Percentiles rank a stretch among this genome's conserved stretches.
These are phyloP conservation scores for Candida pseudoglaebosa DNA, from an alignment of 805 yeast species.

Conservation along the genomic window DNA sequence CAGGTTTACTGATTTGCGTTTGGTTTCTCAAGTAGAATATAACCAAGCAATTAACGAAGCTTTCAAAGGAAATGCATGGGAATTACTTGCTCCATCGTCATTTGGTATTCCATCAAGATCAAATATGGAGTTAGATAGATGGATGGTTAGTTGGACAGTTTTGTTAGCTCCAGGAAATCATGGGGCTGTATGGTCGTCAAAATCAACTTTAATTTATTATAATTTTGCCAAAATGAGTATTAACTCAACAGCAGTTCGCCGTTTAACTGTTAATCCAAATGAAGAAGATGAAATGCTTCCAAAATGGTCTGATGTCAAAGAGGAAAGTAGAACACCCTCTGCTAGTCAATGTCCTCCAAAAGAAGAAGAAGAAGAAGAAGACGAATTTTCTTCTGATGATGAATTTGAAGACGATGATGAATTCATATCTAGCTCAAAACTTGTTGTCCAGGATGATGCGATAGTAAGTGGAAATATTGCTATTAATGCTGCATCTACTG, in stretches of 20 bases:
- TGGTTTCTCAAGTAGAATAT: constrained; percentile 65
- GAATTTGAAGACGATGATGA: constrained; percentile 27
- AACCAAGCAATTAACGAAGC: constrained; percentile 60
- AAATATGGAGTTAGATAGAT: constrained; percentile 63
- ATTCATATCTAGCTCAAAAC: constrained; percentile 29
- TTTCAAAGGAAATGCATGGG: constrained; percentile 59
- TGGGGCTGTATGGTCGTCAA: constrained; percentile 59
- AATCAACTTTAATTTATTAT: constrained; percentile 65
- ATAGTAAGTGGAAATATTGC: constrained; percentile 48
- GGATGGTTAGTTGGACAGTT: constrained; percentile 83
- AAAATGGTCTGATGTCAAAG: constrained; percentile 22
- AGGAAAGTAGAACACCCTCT: constrained; percentile 3
- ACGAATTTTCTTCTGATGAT: constrained; percentile 16
- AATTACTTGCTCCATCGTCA: constrained; percentile 51
- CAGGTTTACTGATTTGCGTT: constrained; percentile 46
- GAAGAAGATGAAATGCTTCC: constrained; percentile 28
- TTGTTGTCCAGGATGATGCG: constrained; percentile 29
- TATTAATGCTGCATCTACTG: constrained; percentile 58
- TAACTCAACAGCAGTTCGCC: constrained; percentile 49
- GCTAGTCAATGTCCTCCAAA: not conserved
- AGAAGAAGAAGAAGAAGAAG: constrained; percentile 3
- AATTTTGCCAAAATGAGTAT: constrained; percentile 75
- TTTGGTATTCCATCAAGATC: constrained; percentile 68
- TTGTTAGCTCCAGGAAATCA: constrained; percentile 57
- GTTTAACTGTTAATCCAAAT: constrained; percentile 27